These are phyloP conservation scores for Bruguiera gymnorhiza DNA, from an alignment of 345 rosid genomes.

Conservation along the genomic window DNA sequence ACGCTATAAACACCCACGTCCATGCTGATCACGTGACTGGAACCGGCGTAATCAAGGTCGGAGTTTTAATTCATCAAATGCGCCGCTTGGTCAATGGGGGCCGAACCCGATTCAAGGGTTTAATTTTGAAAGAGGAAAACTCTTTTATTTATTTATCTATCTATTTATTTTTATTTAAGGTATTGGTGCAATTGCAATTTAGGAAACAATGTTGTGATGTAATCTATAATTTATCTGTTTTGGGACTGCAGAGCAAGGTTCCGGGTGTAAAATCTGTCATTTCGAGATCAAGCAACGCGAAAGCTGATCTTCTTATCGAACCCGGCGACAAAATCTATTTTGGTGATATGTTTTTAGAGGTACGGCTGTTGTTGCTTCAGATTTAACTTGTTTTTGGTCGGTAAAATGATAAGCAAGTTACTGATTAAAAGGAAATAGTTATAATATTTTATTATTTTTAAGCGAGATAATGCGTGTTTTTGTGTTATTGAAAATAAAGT, in stretches of 20 bases:
- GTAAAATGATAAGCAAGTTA: no score
- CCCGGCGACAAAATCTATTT: constrained; percentile 64
- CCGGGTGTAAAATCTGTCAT: constrained; percentile 70
- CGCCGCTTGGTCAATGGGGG: no score
- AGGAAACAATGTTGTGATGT: background rate
- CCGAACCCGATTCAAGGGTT: no score
- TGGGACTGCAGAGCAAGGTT: constrained; percentile 44
- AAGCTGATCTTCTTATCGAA: constrained; percentile 72
- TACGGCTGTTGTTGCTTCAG: constrained; percentile 3
- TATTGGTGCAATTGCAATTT: background rate
- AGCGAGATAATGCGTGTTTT: no score
- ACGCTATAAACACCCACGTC: constrained; percentile 90
- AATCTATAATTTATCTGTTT: background rate
- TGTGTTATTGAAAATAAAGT: no score
- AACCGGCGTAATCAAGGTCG: constrained; percentile 82
- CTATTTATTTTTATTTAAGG: background rate
- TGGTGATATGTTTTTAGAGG: constrained; percentile 77
- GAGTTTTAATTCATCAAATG: background rate
- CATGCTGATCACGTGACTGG: constrained; percentile 99
- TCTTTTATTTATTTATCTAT: background rate
- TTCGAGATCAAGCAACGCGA: constrained; percentile 73
- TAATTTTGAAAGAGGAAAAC: background rate
- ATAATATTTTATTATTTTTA: no score
- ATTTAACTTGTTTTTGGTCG: no score
- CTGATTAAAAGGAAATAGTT: no score